phyloP scores from a whole-genome alignment of 495 filamentous ascomycete species.

The Bryoglossum gracile region DNA sequence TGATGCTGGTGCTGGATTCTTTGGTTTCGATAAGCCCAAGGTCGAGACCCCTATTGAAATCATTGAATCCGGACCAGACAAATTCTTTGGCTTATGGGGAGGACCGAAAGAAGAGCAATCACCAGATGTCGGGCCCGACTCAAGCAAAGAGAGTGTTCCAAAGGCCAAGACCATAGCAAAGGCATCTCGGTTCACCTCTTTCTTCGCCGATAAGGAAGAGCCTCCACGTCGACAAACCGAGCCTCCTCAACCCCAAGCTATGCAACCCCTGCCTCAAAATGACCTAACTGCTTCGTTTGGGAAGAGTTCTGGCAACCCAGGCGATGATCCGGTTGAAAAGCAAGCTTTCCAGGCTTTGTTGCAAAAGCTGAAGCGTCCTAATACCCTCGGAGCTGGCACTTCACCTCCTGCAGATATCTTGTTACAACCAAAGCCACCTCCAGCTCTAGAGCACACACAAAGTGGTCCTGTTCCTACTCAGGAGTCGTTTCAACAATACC shows the following conservation, averaged over 20 bases:
- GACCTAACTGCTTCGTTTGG: conserved; percentile 14
- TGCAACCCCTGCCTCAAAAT: conserved; percentile 17
- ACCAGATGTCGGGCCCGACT: conserved; percentile 13
- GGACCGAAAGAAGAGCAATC: conserved; percentile 29
- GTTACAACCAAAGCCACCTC: conserved; percentile 23
- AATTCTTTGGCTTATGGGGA: conserved; percentile 70
- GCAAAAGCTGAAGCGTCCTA: conserved; percentile 58
- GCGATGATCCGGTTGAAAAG: conserved; percentile 55
- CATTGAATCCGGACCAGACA: conserved; percentile 65
- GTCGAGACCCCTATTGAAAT: conserved; percentile 47
- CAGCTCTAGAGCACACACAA: conserved; percentile 10
- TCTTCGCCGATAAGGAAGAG: conserved; percentile 62
- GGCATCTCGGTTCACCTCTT: conserved; percentile 74
- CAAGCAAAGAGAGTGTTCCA: conserved; percentile 28
- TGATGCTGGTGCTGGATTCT: conserved; percentile 18
- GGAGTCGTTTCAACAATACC: conserved; percentile 22
- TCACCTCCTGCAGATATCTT: conserved; percentile 18
- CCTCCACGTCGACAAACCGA: conserved; percentile 38
- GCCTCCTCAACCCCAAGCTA: conserved; percentile 38
- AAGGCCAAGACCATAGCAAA: conserved; percentile 41
- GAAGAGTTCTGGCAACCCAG: not conserved
- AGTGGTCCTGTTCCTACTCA: conserved; percentile 15
- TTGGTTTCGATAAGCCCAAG: conserved; percentile 41
- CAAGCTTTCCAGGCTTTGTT: conserved; percentile 85
- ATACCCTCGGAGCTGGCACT: conserved; percentile 4